Evolutionary conservation across 2,329 filamentous ascomycete genomes (phyloP).

Genomic region (Botrytis fragariae): DNA sequence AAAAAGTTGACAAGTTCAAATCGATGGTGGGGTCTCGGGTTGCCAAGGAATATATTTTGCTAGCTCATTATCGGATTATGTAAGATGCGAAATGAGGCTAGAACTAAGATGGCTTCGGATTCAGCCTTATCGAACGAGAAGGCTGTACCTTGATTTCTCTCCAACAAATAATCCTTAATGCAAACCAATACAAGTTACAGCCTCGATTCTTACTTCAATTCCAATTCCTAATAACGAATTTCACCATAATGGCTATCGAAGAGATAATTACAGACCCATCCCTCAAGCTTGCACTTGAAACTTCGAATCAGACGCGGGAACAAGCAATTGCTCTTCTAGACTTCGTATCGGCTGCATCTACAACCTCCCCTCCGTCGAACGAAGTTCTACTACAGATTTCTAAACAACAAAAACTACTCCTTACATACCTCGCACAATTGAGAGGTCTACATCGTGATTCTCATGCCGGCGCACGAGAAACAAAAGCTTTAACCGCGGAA

Average conservation of each 20-base stretch:
- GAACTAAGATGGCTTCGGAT: not conserved
- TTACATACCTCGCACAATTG: constrained; percentile 74
- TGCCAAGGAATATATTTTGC: not conserved
- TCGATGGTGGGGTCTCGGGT: not conserved
- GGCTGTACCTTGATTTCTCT: constrained; percentile 1
- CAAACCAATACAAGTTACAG: not conserved
- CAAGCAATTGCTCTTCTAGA: constrained; percentile 68
- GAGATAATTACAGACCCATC: constrained; percentile 62
- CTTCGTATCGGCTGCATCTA: constrained; percentile 54
- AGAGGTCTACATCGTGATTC: constrained; percentile 81
- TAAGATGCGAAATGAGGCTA: not conserved
- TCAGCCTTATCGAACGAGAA: constrained; percentile 14
- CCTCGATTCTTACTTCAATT: not conserved
- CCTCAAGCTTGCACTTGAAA: constrained; percentile 66
- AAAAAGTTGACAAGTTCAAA: not conserved
- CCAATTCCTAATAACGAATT: not conserved
- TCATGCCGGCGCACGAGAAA: constrained; percentile 76
- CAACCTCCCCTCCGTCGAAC: constrained; percentile 46
- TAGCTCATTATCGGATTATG: not conserved
- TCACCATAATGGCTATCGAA: constrained; percentile 49
- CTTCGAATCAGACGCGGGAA: constrained; percentile 69
- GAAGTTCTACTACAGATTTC: constrained; percentile 58
- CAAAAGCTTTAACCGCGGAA: constrained; percentile 82
- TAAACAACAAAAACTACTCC: constrained; percentile 75
- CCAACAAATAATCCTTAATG: not conserved